Conservation (phyloP, 2,329 filamentous ascomycete species). For the Xylariales sp. region DNA sequence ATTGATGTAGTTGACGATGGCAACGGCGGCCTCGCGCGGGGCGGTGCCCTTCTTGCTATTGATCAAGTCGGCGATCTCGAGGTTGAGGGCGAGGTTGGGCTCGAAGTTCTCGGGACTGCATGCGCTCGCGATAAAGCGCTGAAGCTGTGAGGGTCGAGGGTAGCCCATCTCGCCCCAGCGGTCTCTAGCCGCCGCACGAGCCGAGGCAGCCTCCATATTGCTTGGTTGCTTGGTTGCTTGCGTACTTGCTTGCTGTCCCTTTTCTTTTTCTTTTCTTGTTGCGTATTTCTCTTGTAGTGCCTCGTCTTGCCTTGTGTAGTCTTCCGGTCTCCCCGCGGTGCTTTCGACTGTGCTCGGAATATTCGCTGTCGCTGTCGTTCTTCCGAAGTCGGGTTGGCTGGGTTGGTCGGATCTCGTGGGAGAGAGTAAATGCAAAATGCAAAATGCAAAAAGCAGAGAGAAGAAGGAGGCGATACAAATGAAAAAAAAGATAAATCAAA, state of each 20-base stretch:
- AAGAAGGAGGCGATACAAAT: no score
- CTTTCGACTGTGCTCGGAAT: no score
- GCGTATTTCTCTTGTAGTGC: neutral
- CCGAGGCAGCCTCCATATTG: constrained; percentile 90
- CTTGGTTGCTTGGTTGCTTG: no score
- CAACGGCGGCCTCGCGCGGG: constrained; percentile 92
- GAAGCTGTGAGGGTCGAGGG: constrained; percentile 84
- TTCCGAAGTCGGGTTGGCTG: no score
- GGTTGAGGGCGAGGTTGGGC: constrained; percentile 93
- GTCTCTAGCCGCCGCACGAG: constrained; percentile 93
- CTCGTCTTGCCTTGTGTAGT: no score
- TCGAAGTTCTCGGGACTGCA: constrained; percentile 98
- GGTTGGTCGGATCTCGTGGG: no score
- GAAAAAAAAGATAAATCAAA: no score
- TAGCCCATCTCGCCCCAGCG: constrained; percentile 87
- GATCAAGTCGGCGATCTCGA: constrained; percentile 96
- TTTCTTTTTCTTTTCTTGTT: neutral
- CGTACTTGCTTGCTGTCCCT: neutral
- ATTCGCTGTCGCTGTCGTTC: no score
- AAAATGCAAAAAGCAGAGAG: no score
- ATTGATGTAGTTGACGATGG: constrained; percentile 95
- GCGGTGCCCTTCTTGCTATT: constrained; percentile 97
- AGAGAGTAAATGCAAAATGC: no score
- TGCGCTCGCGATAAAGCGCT: constrained; percentile 95
- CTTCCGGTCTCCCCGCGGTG: no score